phyloP scores from a whole-genome alignment of 2,329 filamentous ascomycete genomes.

The Pleomassaria siparia region DNA sequence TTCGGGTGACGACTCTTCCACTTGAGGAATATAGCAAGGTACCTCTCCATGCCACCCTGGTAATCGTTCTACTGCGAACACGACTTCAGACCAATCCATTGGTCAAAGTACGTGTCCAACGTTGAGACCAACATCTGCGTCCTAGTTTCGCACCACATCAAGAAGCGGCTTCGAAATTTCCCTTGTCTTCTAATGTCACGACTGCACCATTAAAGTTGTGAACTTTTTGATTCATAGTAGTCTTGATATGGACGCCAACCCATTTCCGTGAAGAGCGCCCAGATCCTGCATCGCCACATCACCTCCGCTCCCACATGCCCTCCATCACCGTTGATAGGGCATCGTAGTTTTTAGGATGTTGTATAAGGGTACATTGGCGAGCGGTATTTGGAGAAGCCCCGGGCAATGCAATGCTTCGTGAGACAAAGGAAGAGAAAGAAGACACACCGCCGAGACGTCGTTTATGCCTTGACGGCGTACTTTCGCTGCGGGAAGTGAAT shows the following conservation, averaged over 20 bases:
- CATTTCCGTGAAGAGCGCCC: constrained; percentile 43
- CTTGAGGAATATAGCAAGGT: background rate
- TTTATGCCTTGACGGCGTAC: constrained; percentile 91
- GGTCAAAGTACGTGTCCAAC: too few species aligned
- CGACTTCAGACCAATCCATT: too few species aligned
- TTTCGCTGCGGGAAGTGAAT: constrained; percentile 98
- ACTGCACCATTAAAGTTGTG: constrained; percentile 15
- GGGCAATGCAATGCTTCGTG: constrained; percentile 46
- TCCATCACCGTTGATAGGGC: constrained; percentile 7
- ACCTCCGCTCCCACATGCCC: constrained; percentile 24
- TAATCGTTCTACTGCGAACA: too few species aligned
- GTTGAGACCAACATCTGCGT: too few species aligned
- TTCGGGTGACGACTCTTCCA: background rate
- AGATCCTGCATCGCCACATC: constrained; percentile 33
- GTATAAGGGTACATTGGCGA: constrained; percentile 44
- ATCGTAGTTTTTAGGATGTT: constrained; percentile 31
- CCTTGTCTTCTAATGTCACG: too few species aligned
- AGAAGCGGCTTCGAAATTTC: too few species aligned
- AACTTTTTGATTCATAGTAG: constrained; percentile 46
- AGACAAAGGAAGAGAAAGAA: constrained; percentile 39
- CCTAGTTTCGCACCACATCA: too few species aligned
- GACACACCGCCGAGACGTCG: constrained; percentile 33
- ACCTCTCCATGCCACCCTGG: too few species aligned
- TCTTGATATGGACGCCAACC: constrained; percentile 45
- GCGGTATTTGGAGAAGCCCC: constrained; percentile 42